A percentile compares a stretch with the other conserved stretches of the same genome.
Conservation (phyloP, 2,329 filamentous ascomycete genomes). For the Arthrobotrys musiformis region DNA sequence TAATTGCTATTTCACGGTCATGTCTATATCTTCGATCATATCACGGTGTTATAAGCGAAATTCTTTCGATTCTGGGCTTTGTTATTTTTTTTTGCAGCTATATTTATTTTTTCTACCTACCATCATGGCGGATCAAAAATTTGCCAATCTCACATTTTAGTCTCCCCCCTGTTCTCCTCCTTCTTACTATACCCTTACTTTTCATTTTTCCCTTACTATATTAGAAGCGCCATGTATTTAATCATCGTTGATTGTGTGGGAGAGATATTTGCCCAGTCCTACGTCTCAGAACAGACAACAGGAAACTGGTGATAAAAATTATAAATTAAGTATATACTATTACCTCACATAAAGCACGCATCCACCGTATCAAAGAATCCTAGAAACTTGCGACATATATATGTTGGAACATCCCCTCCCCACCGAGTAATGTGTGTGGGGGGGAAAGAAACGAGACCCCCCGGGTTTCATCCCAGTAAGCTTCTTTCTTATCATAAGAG, state of each 20-base stretch:
- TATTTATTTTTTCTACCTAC: conserved; percentile 9
- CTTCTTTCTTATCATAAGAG: conserved; percentile 9
- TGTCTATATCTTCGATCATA: conserved; percentile 48
- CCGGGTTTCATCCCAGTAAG: conserved; percentile 1
- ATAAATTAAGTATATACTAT: conserved; percentile 5
- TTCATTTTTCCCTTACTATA: conserved; percentile 17
- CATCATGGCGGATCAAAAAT: conserved; percentile 22
- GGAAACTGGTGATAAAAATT: conserved; percentile 1
- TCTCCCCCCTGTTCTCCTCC: too few relatives aligned
- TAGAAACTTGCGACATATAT: not conserved
- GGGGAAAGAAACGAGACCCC: not conserved
- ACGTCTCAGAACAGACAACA: conserved; percentile 1
- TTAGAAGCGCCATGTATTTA: conserved; percentile 46
- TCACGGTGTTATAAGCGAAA: conserved; percentile 55
- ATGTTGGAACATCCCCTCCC: not conserved
- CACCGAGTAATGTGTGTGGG: too few relatives aligned
- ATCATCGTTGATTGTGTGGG: conserved; percentile 3
- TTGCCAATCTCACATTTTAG: not conserved
- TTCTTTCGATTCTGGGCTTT: conserved; percentile 40
- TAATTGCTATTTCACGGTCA: conserved; percentile 34
- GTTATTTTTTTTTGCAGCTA: conserved; percentile 15
- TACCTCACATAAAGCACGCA: not conserved
- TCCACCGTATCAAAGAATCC: not conserved
- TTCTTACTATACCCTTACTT: conserved; percentile 40
- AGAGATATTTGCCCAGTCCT: not conserved